These are phyloP conservation scores for Zarea fungicola DNA, from an alignment of 2,329 filamentous ascomycete species.

Conservation along the genomic window DNA sequence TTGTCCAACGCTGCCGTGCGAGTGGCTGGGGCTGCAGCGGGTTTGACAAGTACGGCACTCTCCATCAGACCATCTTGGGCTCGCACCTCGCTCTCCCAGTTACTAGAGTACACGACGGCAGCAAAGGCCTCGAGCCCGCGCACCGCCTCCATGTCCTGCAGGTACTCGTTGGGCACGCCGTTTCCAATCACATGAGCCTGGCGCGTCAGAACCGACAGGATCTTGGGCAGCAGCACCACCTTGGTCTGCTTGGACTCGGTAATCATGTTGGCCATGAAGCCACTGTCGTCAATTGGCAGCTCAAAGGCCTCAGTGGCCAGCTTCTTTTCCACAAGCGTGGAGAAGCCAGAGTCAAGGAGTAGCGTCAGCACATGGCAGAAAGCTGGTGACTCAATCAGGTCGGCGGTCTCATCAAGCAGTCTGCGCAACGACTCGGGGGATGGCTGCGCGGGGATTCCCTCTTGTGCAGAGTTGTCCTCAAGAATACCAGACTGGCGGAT, in stretches of 20 bases:
- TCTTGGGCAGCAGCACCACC: constrained; percentile 68
- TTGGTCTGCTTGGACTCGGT: constrained; percentile 54
- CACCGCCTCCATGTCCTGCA: constrained; percentile 70
- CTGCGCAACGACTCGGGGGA: constrained; percentile 64
- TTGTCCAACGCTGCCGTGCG: constrained; percentile 1
- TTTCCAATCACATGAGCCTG: constrained; percentile 88
- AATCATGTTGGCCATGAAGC: constrained; percentile 43
- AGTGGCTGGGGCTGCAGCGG: constrained; percentile 18
- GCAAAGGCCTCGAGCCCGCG: constrained; percentile 76
- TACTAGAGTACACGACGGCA: constrained; percentile 81
- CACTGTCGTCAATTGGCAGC: constrained; percentile 24
- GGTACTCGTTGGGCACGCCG: constrained; percentile 66
- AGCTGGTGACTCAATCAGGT: constrained; percentile 88
- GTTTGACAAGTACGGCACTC: constrained; percentile 31
- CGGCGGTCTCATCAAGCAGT: constrained; percentile 90
- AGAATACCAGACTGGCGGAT: constrained; percentile 80
- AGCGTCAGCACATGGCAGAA: constrained; percentile 83
- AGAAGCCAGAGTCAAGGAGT: constrained; percentile 83
- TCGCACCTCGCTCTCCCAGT: constrained; percentile 65
- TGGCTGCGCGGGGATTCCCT: constrained; percentile 33
- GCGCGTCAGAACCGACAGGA: constrained; percentile 81
- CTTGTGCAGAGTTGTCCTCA: constrained; percentile 38
- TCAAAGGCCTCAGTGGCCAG: constrained; percentile 77
- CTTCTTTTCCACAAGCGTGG: constrained; percentile 75
- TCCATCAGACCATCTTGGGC: constrained; percentile 41